Conservation (phyloP, 495 filamentous ascomycete species). For the Aspergillus conjunctus region DNA sequence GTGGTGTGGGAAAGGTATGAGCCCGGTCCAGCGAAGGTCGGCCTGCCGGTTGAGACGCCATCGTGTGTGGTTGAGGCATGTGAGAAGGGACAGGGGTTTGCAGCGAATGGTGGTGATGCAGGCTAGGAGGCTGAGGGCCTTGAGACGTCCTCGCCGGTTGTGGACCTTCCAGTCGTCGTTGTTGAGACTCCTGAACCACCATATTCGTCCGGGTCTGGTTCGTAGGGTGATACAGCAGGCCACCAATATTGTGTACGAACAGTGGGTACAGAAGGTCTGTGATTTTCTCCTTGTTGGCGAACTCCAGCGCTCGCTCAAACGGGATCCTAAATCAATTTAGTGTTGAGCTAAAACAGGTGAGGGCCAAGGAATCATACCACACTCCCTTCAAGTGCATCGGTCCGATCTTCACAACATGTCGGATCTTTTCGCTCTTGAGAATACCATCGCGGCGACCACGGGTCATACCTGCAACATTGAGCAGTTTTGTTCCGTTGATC, state of each 20-base stretch:
- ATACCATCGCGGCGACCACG: conserved; percentile 94
- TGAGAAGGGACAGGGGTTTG: conserved; percentile 63
- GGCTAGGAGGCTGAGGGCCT: conserved; percentile 68
- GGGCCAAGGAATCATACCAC: conserved; percentile 64
- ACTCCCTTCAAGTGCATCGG: conserved; percentile 99
- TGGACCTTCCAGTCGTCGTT: conserved; percentile 60
- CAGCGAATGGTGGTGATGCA: conserved; percentile 82
- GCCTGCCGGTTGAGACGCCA: conserved; percentile 71
- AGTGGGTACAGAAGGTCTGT: conserved; percentile 93
- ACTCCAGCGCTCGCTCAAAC: conserved; percentile 93
- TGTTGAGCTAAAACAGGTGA: not conserved
- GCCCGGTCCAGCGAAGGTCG: conserved; percentile 78
- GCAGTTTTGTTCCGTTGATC: conserved; percentile 97
- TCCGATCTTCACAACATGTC: conserved; percentile 97
- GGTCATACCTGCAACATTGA: conserved; percentile 98
- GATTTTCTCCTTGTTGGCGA: conserved; percentile 99
- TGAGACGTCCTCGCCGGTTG: conserved; percentile 45
- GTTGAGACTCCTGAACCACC: conserved; percentile 84
- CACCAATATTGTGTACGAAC: conserved; percentile 97
- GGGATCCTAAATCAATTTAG: conserved; percentile 72
- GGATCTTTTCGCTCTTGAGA: conserved; percentile 93
- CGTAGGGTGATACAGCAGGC: conserved; percentile 89
- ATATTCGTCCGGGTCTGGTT: conserved; percentile 81
- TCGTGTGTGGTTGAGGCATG: conserved; percentile 70
- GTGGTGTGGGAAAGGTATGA: conserved; percentile 91